Percentiles rank a stretch among this genome's conserved stretches.
phyloP scores from a whole-genome alignment of 1,139 yeast genomes.

The Zygosaccharomyces sapae region DNA sequence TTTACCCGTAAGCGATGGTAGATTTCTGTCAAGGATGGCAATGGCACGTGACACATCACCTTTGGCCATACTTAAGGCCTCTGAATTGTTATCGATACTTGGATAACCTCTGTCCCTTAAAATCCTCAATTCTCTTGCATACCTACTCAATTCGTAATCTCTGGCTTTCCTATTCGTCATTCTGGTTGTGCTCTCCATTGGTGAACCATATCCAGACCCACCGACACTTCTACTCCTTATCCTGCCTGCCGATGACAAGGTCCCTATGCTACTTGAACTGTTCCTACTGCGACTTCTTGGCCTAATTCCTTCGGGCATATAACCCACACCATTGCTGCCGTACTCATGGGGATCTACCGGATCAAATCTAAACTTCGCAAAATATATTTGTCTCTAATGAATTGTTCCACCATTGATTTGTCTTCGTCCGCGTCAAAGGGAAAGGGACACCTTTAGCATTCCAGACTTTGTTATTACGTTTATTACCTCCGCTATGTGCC shows the following conservation, averaged over 20 bases:
- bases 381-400: slow-evolving; percentile 55
- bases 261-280: slow-evolving; percentile 7
- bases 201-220: slow-evolving; percentile 11
- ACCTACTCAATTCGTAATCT: slow-evolving; percentile 33
- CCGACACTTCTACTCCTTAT: slow-evolving; percentile 10
- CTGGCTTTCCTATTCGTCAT: slow-evolving; percentile 17
- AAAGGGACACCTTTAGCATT: slow-evolving; percentile 52
- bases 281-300: slow-evolving; percentile 12
- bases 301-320: slow-evolving; percentile 5
- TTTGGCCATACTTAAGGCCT: slow-evolving; percentile 33
- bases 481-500: slow-evolving; percentile 34
- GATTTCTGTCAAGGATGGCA: slow-evolving; percentile 25
- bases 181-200: slow-evolving; percentile 8
- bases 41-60: slow-evolving; percentile 35
- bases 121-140: slow-evolving; percentile 30
- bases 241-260: slow-evolving; percentile 6
- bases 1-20: slow-evolving; percentile 6
- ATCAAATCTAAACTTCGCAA: slow-evolving; percentile 49
- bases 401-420: slow-evolving; percentile 44
- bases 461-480: slow-evolving; percentile 38
- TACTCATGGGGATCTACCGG: slow-evolving; percentile 27
- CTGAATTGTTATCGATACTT: slow-evolving; percentile 34
- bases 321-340: slow-evolving; percentile 13
- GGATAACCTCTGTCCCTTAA: slow-evolving; percentile 29
- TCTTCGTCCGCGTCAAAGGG: slow-evolving; percentile 54